Percentiles rank a stretch among this genome's conserved stretches.
These are phyloP conservation scores for Myochromella boudieri DNA, from an alignment of 768 basidiomycete species.

Conservation along the genomic window DNA sequence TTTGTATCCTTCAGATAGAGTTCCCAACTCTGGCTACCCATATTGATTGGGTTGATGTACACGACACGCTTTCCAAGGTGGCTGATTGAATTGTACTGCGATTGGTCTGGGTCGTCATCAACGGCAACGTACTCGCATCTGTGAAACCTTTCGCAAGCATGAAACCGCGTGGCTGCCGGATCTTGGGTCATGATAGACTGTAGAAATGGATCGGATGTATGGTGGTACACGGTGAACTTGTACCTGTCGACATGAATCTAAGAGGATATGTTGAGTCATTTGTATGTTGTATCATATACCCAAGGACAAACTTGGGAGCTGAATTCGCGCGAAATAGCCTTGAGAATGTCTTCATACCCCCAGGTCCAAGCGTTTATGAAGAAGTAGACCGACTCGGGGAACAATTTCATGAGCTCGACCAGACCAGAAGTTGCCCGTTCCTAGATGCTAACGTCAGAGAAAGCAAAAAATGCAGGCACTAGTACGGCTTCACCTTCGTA, in stretches of 20 bases:
- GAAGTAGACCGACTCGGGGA: slow-evolving; percentile 68
- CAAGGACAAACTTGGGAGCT: slow-evolving; percentile 47
- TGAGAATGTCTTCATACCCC: slow-evolving; percentile 93
- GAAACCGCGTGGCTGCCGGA: slow-evolving; percentile 70
- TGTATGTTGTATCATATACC: neutral
- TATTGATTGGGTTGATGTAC: slow-evolving; percentile 83
- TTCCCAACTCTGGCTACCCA: slow-evolving; percentile 53
- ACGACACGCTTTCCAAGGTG: slow-evolving; percentile 60
- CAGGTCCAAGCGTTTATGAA: slow-evolving; percentile 95
- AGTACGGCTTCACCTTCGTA: slow-evolving; percentile 50
- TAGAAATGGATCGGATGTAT: slow-evolving; percentile 60
- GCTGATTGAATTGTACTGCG: slow-evolving; percentile 34
- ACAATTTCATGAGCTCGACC: slow-evolving; percentile 65
- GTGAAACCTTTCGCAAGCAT: slow-evolving; percentile 87
- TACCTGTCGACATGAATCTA: slow-evolving; percentile 93
- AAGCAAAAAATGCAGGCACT: neutral
- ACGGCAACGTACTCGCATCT: slow-evolving; percentile 66
- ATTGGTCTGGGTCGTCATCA: slow-evolving; percentile 26
- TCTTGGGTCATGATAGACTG: slow-evolving; percentile 61
- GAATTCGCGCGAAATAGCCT: slow-evolving; percentile 70
- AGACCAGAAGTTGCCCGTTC: slow-evolving; percentile 65
- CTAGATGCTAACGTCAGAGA: slow-evolving; percentile 36
- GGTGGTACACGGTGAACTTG: slow-evolving; percentile 68
- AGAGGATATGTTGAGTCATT: neutral
- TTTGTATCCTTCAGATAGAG: slow-evolving; percentile 41